A percentile compares a stretch with the other conserved stretches of the same genome.
Evolutionary conservation across 441 rosid genomes (phyloP).

Genomic region (Euphorbia celastroides): DNA sequence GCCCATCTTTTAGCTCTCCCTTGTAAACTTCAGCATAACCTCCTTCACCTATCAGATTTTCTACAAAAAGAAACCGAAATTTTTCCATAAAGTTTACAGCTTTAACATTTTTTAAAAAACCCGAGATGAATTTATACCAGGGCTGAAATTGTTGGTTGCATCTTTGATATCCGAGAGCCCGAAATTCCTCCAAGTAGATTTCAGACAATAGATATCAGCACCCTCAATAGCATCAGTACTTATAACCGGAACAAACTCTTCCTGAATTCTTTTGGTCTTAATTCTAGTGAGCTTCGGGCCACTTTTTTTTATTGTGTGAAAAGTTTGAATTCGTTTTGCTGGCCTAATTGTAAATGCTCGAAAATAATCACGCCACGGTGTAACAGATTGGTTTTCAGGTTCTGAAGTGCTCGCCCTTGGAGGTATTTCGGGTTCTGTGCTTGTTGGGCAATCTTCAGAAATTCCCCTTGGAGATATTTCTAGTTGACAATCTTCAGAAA

Average conservation of each 20-base stretch:
- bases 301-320: conserved; percentile 31
- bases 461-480: conserved; percentile 23
- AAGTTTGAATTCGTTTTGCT: conserved; percentile 41
- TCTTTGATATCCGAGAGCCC: conserved; percentile 54
- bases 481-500: conserved; percentile 1
- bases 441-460: conserved; percentile 30
- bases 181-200: conserved; percentile 77
- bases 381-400: conserved; percentile 27
- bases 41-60: conserved; percentile 71
- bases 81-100: not conserved
- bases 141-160: conserved; percentile 70
- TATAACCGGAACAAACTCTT: conserved; percentile 39
- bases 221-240: conserved; percentile 43
- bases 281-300: conserved; percentile 61
- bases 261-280: conserved; percentile 59
- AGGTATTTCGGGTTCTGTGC: too few species aligned
- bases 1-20: conserved; percentile 46
- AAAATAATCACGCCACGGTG: conserved; percentile 52
- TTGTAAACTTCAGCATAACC: conserved; percentile 81
- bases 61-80: conserved; percentile 34
- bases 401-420: conserved; percentile 66
- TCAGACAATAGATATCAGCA: conserved; percentile 45
- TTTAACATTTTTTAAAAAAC: not conserved
- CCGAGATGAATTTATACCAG: conserved; percentile 33
- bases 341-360: conserved; percentile 59